A percentile compares a stretch with the other conserved stretches of the same genome.
These are phyloP conservation scores for Syzygium malaccense DNA, from an alignment of 441 rosid species.

Conservation along the genomic window DNA sequence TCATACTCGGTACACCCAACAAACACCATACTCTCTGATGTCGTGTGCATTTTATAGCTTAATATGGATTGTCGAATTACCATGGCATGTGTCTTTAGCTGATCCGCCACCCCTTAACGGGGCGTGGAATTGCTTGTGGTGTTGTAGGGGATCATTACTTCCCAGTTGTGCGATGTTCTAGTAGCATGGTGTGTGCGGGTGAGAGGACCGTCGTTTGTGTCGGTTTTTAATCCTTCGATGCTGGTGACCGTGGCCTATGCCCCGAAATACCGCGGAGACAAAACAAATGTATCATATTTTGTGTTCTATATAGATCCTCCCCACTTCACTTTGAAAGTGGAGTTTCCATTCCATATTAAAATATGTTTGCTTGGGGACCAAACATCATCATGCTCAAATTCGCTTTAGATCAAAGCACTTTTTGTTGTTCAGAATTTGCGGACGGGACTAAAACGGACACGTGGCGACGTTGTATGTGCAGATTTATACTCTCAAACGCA, in stretches of 20 bases:
- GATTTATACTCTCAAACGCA: not conserved
- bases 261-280: not conserved
- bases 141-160: not conserved
- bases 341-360: not conserved
- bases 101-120: not conserved
- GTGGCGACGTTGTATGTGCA: not conserved
- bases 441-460: not conserved
- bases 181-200: not conserved
- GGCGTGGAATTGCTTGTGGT: fast-evolving
- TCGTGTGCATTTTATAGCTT: not conserved
- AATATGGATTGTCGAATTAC: not conserved
- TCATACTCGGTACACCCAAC: not conserved
- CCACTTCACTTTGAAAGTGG: not conserved
- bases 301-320: not conserved
- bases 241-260: not conserved
- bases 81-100: not conserved
- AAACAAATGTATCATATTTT: not conserved
- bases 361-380: not conserved
- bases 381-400: too few relatives aligned
- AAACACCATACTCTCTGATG: not conserved
- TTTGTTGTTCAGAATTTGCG: not conserved
- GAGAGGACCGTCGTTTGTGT: not conserved
- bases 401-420: too few relatives aligned
- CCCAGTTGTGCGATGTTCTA: not conserved
- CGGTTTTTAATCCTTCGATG: not conserved